A percentile compares a stretch with the other conserved stretches of the same genome.
These are phyloP conservation scores for Coemansia sp. DNA, from an alignment of 192 early-diverging fungal species.

Conservation along the genomic window DNA sequence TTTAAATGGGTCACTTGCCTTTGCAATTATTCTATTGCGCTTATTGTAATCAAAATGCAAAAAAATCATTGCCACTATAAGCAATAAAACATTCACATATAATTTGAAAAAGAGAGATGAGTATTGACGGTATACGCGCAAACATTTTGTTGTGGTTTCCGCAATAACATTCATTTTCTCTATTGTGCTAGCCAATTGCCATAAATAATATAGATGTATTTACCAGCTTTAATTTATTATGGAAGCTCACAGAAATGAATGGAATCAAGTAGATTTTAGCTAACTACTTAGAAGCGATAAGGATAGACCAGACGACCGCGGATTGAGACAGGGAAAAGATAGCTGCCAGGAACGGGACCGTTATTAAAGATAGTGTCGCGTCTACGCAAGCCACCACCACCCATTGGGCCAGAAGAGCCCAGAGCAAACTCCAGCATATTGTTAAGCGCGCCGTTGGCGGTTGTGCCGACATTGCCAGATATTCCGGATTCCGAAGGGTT, in stretches of 20 bases:
- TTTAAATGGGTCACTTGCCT: not conserved
- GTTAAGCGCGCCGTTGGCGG: constrained; percentile 42
- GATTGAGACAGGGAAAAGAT: not conserved
- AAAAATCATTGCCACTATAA: not conserved
- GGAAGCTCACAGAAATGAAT: too few species aligned
- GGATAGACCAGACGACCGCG: not conserved
- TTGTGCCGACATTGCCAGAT: constrained; percentile 34
- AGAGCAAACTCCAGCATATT: constrained; percentile 2
- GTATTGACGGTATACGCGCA: too few species aligned
- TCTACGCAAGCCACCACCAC: constrained; percentile 13
- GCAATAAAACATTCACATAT: too few species aligned
- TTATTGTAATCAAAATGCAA: not conserved
- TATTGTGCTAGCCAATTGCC: too few species aligned
- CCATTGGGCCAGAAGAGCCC: not conserved
- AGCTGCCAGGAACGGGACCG: not conserved
- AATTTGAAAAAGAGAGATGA: too few species aligned
- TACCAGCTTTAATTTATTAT: too few species aligned
- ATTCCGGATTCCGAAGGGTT: constrained; percentile 30
- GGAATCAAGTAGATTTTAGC: not conserved
- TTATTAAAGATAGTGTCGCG: constrained; percentile 33
- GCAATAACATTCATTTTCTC: too few species aligned
- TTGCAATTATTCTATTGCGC: not conserved
- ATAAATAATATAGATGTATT: too few species aligned
- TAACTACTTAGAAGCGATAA: not conserved
- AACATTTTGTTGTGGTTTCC: too few species aligned